phyloP scores from a whole-genome alignment of 192 early-diverging fungal species.

The Rhizoclosmatium sp. region DNA sequence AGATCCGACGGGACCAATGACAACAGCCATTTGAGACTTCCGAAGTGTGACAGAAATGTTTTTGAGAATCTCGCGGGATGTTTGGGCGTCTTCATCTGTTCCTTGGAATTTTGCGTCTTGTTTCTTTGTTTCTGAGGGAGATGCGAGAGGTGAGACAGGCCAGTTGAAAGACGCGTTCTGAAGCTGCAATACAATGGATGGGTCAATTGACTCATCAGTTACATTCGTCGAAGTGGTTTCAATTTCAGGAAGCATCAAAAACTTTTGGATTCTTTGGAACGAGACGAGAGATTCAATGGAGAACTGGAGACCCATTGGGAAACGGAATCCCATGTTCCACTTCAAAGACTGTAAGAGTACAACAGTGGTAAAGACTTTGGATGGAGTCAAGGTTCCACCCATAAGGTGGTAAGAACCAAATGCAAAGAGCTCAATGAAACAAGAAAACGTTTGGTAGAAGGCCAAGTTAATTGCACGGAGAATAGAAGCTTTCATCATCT shows the following conservation, averaged over 20 bases:
- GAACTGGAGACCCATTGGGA: slow-evolving; percentile 41
- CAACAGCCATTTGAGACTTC: slow-evolving; percentile 34
- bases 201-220: neutral
- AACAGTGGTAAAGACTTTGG: slow-evolving; percentile 42
- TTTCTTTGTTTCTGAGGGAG: neutral
- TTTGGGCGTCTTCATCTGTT: neutral
- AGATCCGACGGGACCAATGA: slow-evolving; percentile 51
- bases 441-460: slow-evolving; percentile 40
- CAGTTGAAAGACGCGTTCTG: slow-evolving; percentile 41
- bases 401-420: slow-evolving; percentile 40
- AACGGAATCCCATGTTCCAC: slow-evolving; percentile 42
- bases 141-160: slow-evolving; percentile 13
- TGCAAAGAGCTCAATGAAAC: slow-evolving; percentile 33
- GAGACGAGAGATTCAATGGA: slow-evolving; percentile 43
- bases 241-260: slow-evolving; percentile 44
- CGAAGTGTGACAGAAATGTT: slow-evolving; percentile 23
- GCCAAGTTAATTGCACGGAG: slow-evolving; percentile 47
- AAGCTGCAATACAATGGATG: slow-evolving; percentile 9
- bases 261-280: slow-evolving; percentile 44
- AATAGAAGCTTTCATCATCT: slow-evolving; percentile 33
- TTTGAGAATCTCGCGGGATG: slow-evolving; percentile 25
- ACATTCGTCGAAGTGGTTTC: neutral
- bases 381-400: slow-evolving; percentile 45
- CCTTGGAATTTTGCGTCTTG: neutral
- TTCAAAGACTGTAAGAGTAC: slow-evolving; percentile 28